Evolutionary conservation across 1,284 basidiomycete species (phyloP).

Genomic region (Cryptococcus amylolentus): DNA sequence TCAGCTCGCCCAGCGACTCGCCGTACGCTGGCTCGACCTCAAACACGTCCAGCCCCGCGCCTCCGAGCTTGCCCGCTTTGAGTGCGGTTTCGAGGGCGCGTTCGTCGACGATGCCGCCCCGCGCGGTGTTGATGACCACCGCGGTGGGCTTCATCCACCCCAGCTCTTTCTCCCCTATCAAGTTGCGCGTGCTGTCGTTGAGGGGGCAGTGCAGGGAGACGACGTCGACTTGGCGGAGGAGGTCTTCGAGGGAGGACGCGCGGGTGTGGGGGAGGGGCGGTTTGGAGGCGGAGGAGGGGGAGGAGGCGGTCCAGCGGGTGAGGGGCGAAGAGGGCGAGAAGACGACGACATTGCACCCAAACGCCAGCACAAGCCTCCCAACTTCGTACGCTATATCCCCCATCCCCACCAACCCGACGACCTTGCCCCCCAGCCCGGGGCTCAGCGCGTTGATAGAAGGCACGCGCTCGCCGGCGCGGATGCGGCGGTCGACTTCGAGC

Average conservation of each 20-base stretch:
- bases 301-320: conserved; percentile 37
- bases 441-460: conserved; percentile 53
- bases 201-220: conserved; percentile 54
- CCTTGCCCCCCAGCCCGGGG: conserved; percentile 49
- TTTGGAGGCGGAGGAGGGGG: conserved; percentile 10
- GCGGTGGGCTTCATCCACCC: conserved; percentile 44
- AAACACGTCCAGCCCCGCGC: conserved; percentile 56
- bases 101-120: conserved; percentile 54
- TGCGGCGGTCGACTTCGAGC: conserved; percentile 51
- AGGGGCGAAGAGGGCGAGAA: conserved; percentile 48
- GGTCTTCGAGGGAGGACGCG: conserved; percentile 39
- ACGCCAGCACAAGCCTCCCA: conserved; percentile 44
- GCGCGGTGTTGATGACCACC: conserved; percentile 53
- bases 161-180: conserved; percentile 49
- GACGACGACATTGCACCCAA: conserved; percentile 43
- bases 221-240: conserved; percentile 49
- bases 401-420: conserved; percentile 51
- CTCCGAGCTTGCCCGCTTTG: conserved; percentile 45
- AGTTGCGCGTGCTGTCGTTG: conserved; percentile 44
- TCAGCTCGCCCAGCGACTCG: conserved; percentile 33
- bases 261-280: conserved; percentile 53
- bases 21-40: conserved; percentile 44
- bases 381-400: conserved; percentile 47
- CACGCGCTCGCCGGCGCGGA: conserved; percentile 58
- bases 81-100: conserved; percentile 51